phyloP scores from a whole-genome alignment of 1,139 yeast species.

The Diutina mesorugosa region DNA sequence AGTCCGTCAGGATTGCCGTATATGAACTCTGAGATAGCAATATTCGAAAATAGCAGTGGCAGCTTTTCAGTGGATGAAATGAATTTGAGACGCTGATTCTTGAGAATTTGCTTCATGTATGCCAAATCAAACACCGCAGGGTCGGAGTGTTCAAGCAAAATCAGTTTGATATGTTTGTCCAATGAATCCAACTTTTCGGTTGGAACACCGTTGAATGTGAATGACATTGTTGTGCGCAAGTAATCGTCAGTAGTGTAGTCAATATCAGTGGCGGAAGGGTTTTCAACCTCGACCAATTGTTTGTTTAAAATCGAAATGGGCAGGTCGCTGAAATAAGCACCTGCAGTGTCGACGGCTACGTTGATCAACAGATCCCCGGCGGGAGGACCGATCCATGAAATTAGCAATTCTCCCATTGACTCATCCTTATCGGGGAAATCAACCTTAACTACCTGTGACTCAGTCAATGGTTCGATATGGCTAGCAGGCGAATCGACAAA shows the following conservation, averaged over 20 bases:
- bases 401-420: constrained; percentile 59
- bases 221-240: constrained; percentile 41
- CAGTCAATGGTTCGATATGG: constrained; percentile 29
- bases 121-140: constrained; percentile 43
- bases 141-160: constrained; percentile 38
- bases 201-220: constrained; percentile 67
- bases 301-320: constrained; percentile 58
- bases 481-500: constrained; percentile 56
- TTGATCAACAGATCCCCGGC: constrained; percentile 38
- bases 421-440: constrained; percentile 89
- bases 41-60: constrained; percentile 45
- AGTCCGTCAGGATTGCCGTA: constrained; percentile 60
- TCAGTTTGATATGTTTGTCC: constrained; percentile 34
- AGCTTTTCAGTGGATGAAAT: constrained; percentile 56
- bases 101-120: constrained; percentile 55
- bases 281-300: constrained; percentile 64
- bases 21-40: constrained; percentile 66
- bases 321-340: constrained; percentile 69
- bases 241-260: constrained; percentile 63
- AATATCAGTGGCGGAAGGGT: constrained; percentile 70
- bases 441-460: constrained; percentile 33
- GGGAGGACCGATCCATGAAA: constrained; percentile 80
- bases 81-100: constrained; percentile 51
- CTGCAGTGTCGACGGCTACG: constrained; percentile 58
- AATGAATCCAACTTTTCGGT: constrained; percentile 44